A percentile compares a stretch with the other conserved stretches of the same genome.
Conservation (phyloP, 257 asterid genomes). For the Solanum lycopersicoides region DNA sequence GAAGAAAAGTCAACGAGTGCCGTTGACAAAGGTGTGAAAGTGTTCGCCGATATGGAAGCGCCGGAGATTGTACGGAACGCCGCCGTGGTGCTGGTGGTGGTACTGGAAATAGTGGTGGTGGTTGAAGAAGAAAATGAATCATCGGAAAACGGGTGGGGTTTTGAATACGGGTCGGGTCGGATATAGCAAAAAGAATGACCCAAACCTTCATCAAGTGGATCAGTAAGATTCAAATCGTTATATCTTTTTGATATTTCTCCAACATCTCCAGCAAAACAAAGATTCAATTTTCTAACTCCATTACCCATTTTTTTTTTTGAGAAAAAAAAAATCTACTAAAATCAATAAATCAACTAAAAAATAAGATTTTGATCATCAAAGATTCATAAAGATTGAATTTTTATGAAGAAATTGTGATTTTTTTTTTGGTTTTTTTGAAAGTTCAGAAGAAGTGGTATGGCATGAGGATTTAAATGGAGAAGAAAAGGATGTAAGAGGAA, state of each 20-base stretch:
- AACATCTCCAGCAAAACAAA: slow-evolving; percentile 74
- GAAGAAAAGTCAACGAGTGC: slow-evolving; percentile 34
- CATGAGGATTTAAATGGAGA: slow-evolving; percentile 1
- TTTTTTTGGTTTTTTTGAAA: neutral
- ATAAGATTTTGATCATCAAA: neutral
- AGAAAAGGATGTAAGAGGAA: slow-evolving; percentile 14
- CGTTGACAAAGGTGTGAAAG: slow-evolving; percentile 68
- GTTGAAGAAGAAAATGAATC: slow-evolving; percentile 24
- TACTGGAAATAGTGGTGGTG: slow-evolving; percentile 6
- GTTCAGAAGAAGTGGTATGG: neutral
- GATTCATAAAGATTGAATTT: neutral
- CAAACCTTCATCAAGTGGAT: slow-evolving; percentile 73
- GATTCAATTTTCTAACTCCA: slow-evolving; percentile 40
- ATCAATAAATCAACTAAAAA: neutral
- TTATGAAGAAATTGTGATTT: neutral
- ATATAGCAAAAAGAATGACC: slow-evolving; percentile 94
- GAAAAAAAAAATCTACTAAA: neutral
- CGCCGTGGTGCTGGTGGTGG: slow-evolving; percentile 25
- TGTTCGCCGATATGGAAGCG: slow-evolving; percentile 93
- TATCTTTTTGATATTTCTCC: slow-evolving; percentile 76
- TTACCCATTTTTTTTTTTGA: slow-evolving; percentile 50
- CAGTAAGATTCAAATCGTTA: slow-evolving; percentile 32
- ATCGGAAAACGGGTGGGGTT: slow-evolving; percentile 27
- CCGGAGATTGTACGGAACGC: slow-evolving; percentile 81
- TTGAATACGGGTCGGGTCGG: slow-evolving; percentile 50